A percentile compares a stretch with the other conserved stretches of the same genome.
phyloP scores from a whole-genome alignment of 208 protist species.

The Leishmania aethiopica region DNA sequence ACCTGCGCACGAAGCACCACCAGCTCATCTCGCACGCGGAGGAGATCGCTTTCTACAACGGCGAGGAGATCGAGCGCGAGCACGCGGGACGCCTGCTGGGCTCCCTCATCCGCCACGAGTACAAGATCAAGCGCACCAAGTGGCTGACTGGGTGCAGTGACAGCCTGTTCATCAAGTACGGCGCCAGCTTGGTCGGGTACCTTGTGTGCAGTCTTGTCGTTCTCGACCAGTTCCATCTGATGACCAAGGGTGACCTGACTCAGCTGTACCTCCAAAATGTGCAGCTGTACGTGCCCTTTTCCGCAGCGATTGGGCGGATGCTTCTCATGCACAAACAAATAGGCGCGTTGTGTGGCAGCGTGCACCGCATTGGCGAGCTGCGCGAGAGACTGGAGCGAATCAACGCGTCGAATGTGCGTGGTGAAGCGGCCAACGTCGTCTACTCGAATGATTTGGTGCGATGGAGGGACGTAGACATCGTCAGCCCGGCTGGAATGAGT shows the following conservation, averaged over 20 bases:
- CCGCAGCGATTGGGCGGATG: conserved; percentile 69
- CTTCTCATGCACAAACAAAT: conserved; percentile 82
- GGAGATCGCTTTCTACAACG: conserved; percentile 92
- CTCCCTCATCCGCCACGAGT: conserved; percentile 67
- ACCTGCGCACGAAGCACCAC: conserved; percentile 79
- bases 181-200: conserved; percentile 69
- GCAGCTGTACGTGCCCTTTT: conserved; percentile 82
- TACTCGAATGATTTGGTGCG: conserved; percentile 42
- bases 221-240: conserved; percentile 36
- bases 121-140: conserved; percentile 76
- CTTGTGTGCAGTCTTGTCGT: conserved; percentile 70
- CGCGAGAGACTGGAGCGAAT: conserved; percentile 60
- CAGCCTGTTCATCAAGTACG: conserved; percentile 78
- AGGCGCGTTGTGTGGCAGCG: conserved; percentile 67
- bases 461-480: conserved; percentile 60
- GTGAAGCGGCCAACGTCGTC: conserved; percentile 15
- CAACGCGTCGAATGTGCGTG: conserved; percentile 25
- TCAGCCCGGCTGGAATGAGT: conserved; percentile 44
- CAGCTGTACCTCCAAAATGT: conserved; percentile 70
- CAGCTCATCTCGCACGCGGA: conserved; percentile 87
- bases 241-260: conserved; percentile 51
- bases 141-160: conserved; percentile 66
- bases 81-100: conserved; percentile 71
- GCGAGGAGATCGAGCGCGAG: conserved; percentile 78
- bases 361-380: conserved; percentile 84